Conservation (phyloP, 2,329 filamentous ascomycete species). For the Nectriaceae sp. region DNA sequence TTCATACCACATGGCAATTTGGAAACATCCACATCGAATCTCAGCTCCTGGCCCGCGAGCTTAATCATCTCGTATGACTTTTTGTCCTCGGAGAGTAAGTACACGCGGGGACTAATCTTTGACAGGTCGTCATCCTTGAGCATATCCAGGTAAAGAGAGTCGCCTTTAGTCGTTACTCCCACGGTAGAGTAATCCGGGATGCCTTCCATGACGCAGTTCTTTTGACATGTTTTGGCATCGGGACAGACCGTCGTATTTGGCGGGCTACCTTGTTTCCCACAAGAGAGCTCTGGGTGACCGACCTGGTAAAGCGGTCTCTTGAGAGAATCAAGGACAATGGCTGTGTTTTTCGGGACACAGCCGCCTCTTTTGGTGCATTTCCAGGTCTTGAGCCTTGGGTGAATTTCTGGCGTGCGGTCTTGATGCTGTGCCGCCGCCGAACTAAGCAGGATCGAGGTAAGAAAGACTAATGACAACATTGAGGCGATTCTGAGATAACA, state of each 20-base stretch:
- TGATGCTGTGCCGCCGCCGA: neutral
- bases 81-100: conserved; percentile 56
- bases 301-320: neutral
- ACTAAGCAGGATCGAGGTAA: neutral
- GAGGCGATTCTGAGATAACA: neutral
- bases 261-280: conserved; percentile 20
- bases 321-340: neutral
- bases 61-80: conserved; percentile 62
- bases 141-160: conserved; percentile 32
- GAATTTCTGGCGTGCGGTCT: neutral
- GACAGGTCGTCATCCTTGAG: conserved; percentile 23
- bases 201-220: conserved; percentile 56
- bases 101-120: conserved; percentile 49
- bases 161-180: conserved; percentile 36
- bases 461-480: neutral
- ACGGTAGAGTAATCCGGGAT: conserved; percentile 46
- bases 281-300: neutral
- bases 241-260: conserved; percentile 49
- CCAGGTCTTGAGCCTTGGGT: neutral
- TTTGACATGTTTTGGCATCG: conserved; percentile 49
- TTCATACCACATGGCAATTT: conserved; percentile 68
- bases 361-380: neutral
- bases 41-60: conserved; percentile 62
- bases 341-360: neutral
- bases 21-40: conserved; percentile 67